Evolutionary conservation across 441 rosid genomes (phyloP), one percentile per base, ranked within the genome.

Genomic region (Eruca vesicaria): DNA sequence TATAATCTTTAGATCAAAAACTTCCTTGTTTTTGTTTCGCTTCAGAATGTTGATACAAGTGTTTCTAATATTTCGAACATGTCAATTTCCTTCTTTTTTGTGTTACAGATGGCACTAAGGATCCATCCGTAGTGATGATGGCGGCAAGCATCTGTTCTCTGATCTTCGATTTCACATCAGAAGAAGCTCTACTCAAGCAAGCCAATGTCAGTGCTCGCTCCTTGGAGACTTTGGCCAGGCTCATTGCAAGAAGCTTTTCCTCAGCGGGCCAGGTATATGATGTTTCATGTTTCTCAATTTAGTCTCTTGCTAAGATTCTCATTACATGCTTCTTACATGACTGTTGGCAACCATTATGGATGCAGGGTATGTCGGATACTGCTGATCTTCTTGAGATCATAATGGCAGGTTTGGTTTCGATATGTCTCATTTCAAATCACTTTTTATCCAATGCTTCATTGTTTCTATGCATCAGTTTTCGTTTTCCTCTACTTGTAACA

Each of bases 351-450:
- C 71, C 68, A 32, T 73, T 66, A 58, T 66, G 59, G 48, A 71
- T 79, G 63, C 91, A 95, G 94, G 90, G 48, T 74, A 67, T 35
- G 72, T 61, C 84, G 21, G 85, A 84, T 58, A 71, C 48, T 2
- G 84, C 63, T 74, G 98, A 93, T 84, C 98, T 96, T 79, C 78
- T 86, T 43, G 96, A 86, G 66, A 90, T 90, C 77, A 73, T 90
- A 56, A 78, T 73, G 45, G 66, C 91, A 76, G 98, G 98, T 90
- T 57, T 65, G 82, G 82, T 72, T 58, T 52, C 28, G 9, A 60
- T 33, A 43, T 60, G 19, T 65, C 43, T 10, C 16, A 50, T 66
- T 33, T 45, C 19, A 26, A 20, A 70, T 50, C 60, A 16, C 43
- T 11, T 41, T 21, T 12, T 69, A 0, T 32, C 9, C 9, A 59